Percentiles rank a stretch among this genome's conserved stretches.
These are phyloP conservation scores for Candida gorgasii DNA, from an alignment of 805 yeast genomes.

Conservation along the genomic window DNA sequence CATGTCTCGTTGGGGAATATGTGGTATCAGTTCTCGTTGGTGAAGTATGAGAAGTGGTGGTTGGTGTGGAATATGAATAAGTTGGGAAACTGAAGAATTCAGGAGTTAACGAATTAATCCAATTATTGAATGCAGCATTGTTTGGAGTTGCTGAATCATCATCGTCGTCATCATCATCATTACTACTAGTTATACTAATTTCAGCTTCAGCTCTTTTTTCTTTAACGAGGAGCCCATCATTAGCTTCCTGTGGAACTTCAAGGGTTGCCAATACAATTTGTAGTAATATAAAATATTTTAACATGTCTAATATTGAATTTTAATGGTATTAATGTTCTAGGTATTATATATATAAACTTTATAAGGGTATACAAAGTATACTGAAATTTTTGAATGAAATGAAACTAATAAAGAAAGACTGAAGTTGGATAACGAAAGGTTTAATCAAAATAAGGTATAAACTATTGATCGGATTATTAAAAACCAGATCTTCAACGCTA, in stretches of 20 bases:
- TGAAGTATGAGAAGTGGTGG: not conserved
- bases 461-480: constrained; percentile 2
- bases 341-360: not conserved
- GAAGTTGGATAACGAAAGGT: constrained; percentile 9
- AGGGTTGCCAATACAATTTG: constrained; percentile 3
- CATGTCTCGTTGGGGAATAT: not conserved
- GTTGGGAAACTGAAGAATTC: not conserved
- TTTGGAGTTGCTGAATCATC: constrained; percentile 5
- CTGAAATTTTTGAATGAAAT: constrained; percentile 1
- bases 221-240: constrained; percentile 1
- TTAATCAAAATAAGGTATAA: constrained; percentile 1
- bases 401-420: constrained; percentile 14
- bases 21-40: not conserved
- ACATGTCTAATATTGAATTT: not conserved
- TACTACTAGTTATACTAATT: not conserved
- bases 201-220: not conserved
- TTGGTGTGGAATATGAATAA: not conserved
- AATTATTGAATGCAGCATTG: constrained; percentile 9
- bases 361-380: not conserved
- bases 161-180: constrained; percentile 5
- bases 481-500: constrained; percentile 5
- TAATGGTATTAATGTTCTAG: not conserved
- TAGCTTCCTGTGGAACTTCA: constrained; percentile 1
- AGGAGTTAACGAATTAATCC: constrained; percentile 7
- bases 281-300: constrained; percentile 4